Conservation (phyloP, 176 grass and related monocot genomes). For the Rhynchospora tenuis region DNA sequence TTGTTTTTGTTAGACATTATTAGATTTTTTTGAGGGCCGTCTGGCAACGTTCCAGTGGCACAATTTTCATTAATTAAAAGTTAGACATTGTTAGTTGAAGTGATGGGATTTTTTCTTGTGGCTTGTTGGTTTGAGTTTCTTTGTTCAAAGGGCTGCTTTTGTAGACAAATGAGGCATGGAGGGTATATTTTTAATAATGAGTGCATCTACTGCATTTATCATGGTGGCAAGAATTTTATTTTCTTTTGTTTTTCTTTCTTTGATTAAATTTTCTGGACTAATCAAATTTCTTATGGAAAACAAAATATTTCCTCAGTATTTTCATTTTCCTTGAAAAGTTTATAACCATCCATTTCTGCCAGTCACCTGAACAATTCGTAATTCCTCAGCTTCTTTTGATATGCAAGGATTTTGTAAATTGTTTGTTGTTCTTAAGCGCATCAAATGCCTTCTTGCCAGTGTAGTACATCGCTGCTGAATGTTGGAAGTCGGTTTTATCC, state of each 20-base stretch:
- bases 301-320: background rate
- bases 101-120: background rate
- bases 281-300: background rate
- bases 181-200: background rate
- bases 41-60: no score
- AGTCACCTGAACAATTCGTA: background rate
- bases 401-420: background rate
- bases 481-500: background rate
- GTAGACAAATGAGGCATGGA: background rate
- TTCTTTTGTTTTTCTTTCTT: conserved; percentile 12
- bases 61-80: no score
- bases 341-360: background rate
- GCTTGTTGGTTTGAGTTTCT: background rate
- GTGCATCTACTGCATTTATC: background rate
- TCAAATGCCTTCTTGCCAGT: background rate
- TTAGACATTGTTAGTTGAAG: background rate
- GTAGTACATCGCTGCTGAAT: background rate
- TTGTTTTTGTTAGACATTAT: background rate
- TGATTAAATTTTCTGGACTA: background rate
- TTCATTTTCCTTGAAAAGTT: background rate
- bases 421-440: background rate
- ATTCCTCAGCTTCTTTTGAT: background rate
- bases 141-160: background rate
- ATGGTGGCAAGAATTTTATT: conserved; percentile 1
- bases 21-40: no score